Base-by-base conservation (phyloP, 495 filamentous ascomycete genomes). In the Aspergillus mulundensis region DNA sequence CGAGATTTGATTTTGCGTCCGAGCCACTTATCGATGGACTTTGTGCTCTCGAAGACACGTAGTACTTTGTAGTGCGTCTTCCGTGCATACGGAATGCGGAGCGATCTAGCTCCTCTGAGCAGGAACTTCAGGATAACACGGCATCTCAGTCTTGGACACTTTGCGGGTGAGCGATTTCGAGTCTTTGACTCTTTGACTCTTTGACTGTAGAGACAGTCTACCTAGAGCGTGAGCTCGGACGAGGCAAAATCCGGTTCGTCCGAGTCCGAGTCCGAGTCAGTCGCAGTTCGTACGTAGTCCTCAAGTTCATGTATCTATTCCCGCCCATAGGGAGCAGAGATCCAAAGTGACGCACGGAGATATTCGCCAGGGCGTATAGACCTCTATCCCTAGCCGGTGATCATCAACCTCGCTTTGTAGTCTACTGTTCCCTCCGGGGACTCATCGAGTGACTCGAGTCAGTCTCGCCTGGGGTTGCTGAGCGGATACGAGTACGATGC, bases 401-500 rank as follows among this genome's bases (percentile, higher is more conserved):
- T 36, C 32, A 36, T 36, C 32, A 14, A 15, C 3, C 32, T 11
- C 12, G 7, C 7, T 36, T 7, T 36, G 32, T 15, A 36, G 32
- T 36, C 11, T 36, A 36, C 32, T 36, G 32, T 36, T 36, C 32
- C 32, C 12, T 36, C 32, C 25, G 8, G 8, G 25, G 25, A 8
- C 3, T 8, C 25, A 4, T 28, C 25, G 25, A 28, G 8, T 28
- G 25, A 28, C 4, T 28, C 25, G 25, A 28, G 25, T 28, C 25
- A 28, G 25, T 28, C 25, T 6, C 32, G 32, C 32, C 12, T 15
- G 32, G 32, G 19, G 23, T 14, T 19, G 19, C 42, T 19, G 23
- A 48, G 45, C 45, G 45, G 20, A 28, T 48, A 48, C 45, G 45
- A 48, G 25, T 34, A 34, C 45, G 45, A 47, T 28, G 20, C n/a